A percentile compares a stretch with the other conserved stretches of the same genome.
Conservation (phyloP, 1,284 basidiomycete genomes). For the Stereum hirsutum region DNA sequence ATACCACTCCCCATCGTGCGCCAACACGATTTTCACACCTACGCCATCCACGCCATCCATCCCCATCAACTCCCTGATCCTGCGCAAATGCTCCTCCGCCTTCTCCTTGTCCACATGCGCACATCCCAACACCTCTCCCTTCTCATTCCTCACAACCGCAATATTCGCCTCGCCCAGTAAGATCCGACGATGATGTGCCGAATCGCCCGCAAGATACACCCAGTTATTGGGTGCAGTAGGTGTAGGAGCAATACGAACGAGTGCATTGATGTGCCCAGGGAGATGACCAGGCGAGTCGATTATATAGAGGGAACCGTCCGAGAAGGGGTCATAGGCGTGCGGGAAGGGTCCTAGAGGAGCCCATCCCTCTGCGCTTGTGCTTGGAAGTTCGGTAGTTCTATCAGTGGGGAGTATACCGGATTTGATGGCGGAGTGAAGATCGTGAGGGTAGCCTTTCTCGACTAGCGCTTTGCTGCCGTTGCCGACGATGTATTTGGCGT, state of each 20-base stretch:
- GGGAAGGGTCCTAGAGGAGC: constrained; percentile 26
- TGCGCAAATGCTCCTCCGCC: constrained; percentile 29
- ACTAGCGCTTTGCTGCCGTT: constrained; percentile 25
- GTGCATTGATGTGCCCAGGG: constrained; percentile 40
- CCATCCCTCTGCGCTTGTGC: too few relatives aligned
- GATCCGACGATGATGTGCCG: constrained; percentile 43
- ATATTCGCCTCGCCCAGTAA: constrained; percentile 36
- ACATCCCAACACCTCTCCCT: constrained; percentile 21
- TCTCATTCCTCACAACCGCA: constrained; percentile 19
- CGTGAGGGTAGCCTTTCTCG: constrained; percentile 29
- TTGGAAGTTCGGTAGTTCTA: not conserved
- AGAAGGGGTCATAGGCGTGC: constrained; percentile 40
- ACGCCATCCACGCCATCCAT: too few relatives aligned
- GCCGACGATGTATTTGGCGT: constrained; percentile 37
- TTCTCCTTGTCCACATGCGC: constrained; percentile 32
- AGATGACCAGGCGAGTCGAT: constrained; percentile 49
- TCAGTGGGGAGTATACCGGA: constrained; percentile 27
- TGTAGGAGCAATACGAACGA: constrained; percentile 44
- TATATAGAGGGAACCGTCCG: constrained; percentile 48
- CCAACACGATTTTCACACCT: constrained; percentile 1
- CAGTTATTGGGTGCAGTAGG: constrained; percentile 47
- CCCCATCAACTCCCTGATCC: constrained; percentile 7
- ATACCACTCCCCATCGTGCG: constrained; percentile 3
- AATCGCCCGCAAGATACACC: constrained; percentile 48
- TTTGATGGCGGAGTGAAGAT: constrained; percentile 25